Evolutionary conservation across 1,139 yeast genomes (phyloP), one percentile per base, ranked within the genome.

Genomic region (Kurtzmaniella quercitrusa): DNA sequence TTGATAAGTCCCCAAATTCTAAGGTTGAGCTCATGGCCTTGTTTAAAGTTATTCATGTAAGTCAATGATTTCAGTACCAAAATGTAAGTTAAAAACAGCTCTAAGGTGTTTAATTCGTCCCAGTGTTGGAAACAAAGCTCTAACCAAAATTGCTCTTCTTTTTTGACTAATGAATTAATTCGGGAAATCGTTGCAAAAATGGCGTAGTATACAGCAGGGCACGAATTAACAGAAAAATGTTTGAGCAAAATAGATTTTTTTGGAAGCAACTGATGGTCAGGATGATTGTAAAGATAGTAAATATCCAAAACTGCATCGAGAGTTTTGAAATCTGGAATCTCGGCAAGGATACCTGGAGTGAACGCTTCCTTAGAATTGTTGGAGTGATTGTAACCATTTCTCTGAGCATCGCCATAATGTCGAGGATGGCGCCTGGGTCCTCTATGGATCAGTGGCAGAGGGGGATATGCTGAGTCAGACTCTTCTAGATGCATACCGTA

Each of bases 211-310:
- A 76, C 54, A 0, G 80, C 63, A 8, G 45, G 22, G 20, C 37
- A 19, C 1, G 67, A 63, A 38, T 74, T 74, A 11, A 56, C 50
- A 42, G 57, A 55, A 9, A 71, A 49, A 34, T 61, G 59, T 26
- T 56, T 53, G 14, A 75, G 47, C 30, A 77, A 60, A 3, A 61
- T 50, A 2, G 56, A 48, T 45, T 69, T 71, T 17, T 76, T 65
- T 1, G 80, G 76, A 8, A 79, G 54, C 14, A 76, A 54, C 38
- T 74, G 68, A 43, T 73, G 69, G 35, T 66, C 61, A 6, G 76
- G 70, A 42, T 78, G 80, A 36, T 66, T 59, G 50, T 70, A 73
- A 37, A 68, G 63, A 53, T 75, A 80, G 53, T 72, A 80, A 17
- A 70, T 55, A 46, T 77, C 78, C 40, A 79, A 51, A 33, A 76